Evolutionary conservation across 352 stramenopile species (phyloP), one percentile per base, ranked within the genome.

Genomic region (Aphanomyces invadans): DNA sequence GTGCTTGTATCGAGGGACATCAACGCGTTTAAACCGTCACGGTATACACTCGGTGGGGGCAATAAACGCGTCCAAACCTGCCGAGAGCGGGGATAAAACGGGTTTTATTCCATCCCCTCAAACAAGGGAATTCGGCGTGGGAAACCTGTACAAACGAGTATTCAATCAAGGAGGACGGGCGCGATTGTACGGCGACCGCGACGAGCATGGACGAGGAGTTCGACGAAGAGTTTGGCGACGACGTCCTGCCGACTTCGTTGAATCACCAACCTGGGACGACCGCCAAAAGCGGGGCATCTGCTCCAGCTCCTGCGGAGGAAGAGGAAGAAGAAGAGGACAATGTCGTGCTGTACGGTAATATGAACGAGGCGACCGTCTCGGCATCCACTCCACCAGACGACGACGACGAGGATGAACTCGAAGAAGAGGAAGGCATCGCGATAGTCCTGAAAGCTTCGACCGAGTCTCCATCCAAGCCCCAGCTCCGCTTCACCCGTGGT

Each of bases 381-480:
- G 62, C 62, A 5, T 28, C 28, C 7, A 32, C 12, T n/a, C 67
- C 67, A 15, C 69, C 45, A 11, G 57, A 44, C 2, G 57, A 26
- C 0, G 74, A 75, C n/a, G 81, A 80, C 10, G 83, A 88, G 1
- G 81, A 92, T 2, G 83, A 92, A 19, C 75, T 84, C 7, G 83
- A 92, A 15, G 86, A 94, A 9, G 86, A 95, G 33, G 85, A 94
- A 68, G 80, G 89, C 45, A 78, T 95, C 32, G 79, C 83, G 19
- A 95, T 95, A 62, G 78, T 92, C 51, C 72, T 95, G 32, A 80
- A 78, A 21, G 81, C 87, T 62, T 80, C 83, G 45, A 76, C 73
- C 19, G 74, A 56, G 11, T 67, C 60, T 7, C 60, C 60, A 3
- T 67, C 46, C 56, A 93, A 94, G 70, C 79, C 85, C 19, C 84